Evolutionary conservation across 148 eudicot species (phyloP).

Genomic region (Limonium bicolor): DNA sequence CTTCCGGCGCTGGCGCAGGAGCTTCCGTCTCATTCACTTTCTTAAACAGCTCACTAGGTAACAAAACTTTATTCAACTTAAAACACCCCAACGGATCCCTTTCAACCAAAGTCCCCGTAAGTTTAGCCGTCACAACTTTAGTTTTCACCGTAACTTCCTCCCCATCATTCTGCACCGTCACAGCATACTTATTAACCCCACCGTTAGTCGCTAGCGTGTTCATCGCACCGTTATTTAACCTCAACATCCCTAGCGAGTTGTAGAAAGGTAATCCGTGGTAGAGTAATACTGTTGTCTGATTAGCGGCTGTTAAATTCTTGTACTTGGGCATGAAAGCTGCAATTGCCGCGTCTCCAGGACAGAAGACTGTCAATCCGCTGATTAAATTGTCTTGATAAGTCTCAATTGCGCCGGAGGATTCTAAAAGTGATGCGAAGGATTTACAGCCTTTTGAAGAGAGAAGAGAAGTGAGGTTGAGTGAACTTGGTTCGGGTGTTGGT

Average conservation of each 20-base stretch:
- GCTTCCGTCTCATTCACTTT: conserved; percentile 3
- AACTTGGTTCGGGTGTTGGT: conserved; percentile 40
- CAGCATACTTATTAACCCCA: conserved; percentile 25
- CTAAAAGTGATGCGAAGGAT: conserved; percentile 26
- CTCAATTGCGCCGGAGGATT: conserved; percentile 21
- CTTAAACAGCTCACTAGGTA: conserved; percentile 60
- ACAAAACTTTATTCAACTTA: conserved; percentile 46
- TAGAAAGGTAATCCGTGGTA: conserved; percentile 64
- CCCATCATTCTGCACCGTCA: conserved; percentile 42
- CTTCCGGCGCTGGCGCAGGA: conserved; percentile 25
- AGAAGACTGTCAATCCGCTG: conserved; percentile 63
- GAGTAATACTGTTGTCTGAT: conserved; percentile 23
- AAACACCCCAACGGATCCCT: conserved; percentile 41
- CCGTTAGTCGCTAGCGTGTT: conserved; percentile 66
- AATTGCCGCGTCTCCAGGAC: conserved; percentile 36
- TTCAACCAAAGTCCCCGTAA: conserved; percentile 50
- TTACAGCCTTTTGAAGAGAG: conserved; percentile 50
- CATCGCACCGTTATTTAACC: conserved; percentile 44
- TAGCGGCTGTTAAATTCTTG: conserved; percentile 32
- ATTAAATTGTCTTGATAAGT: conserved; percentile 31
- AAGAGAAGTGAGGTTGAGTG: conserved; percentile 17
- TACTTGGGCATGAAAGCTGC: conserved; percentile 50
- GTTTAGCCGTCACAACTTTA: conserved; percentile 29
- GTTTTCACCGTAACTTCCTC: conserved; percentile 50
- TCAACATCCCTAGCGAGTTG: conserved; percentile 43